Conservation (phyloP, 2,329 filamentous ascomycete genomes). For the Microcyclospora pomicola region DNA sequence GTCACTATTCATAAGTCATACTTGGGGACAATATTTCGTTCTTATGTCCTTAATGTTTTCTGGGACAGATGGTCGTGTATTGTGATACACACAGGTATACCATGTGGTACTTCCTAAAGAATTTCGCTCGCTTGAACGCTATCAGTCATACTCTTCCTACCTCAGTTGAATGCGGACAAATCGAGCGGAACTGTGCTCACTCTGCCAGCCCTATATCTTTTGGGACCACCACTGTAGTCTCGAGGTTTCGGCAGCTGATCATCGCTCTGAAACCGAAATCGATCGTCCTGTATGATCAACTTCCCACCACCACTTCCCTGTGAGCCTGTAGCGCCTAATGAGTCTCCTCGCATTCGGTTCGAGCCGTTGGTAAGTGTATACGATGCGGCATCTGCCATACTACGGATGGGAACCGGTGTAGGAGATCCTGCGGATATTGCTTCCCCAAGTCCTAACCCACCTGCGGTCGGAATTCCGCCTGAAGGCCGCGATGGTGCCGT, state of each 20-base stretch:
- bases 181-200: constrained; percentile 91
- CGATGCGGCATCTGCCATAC: constrained; percentile 14
- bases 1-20: no score
- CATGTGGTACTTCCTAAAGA: no score
- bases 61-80: no score
- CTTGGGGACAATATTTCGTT: no score
- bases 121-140: no score
- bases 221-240: constrained; percentile 59
- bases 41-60: no score
- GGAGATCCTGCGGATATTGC: background rate
- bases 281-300: constrained; percentile 40
- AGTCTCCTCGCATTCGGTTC: constrained; percentile 9
- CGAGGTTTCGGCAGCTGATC: constrained; percentile 70
- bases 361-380: constrained; percentile 28
- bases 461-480: constrained; percentile 17
- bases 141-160: no score
- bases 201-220: constrained; percentile 76
- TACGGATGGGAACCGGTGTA: constrained; percentile 4
- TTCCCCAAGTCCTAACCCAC: constrained; percentile 10
- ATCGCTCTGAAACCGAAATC: constrained; percentile 83
- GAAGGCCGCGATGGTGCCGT: constrained; percentile 1
- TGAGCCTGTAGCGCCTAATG: constrained; percentile 10
- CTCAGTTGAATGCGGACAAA: constrained; percentile 31
- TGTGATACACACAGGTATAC: no score
- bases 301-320: constrained; percentile 5